Percentiles rank a stretch among this genome's conserved stretches.
phyloP scores from a whole-genome alignment of 176 grass and related monocot species.

The Tillandsia fasciculata region DNA sequence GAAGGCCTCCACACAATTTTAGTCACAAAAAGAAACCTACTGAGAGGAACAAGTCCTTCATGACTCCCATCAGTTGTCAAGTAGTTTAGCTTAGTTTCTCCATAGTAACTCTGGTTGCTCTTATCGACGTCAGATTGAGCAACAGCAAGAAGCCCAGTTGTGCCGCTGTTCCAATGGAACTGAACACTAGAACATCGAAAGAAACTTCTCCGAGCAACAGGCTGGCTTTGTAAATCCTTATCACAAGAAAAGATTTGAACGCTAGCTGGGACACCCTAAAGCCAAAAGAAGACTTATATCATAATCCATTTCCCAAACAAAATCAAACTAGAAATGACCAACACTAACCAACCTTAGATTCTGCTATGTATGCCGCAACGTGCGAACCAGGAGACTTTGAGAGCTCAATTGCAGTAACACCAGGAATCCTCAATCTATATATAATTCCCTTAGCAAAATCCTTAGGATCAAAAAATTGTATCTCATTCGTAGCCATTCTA shows the following conservation, averaged over 20 bases:
- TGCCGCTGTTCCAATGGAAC: slow-evolving; percentile 73
- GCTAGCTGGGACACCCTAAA: slow-evolving; percentile 67
- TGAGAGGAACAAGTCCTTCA: slow-evolving; percentile 83
- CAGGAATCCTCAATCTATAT: slow-evolving; percentile 54
- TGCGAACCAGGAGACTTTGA: slow-evolving; percentile 70
- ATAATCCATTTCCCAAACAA: slow-evolving; percentile 14
- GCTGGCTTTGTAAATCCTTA: slow-evolving; percentile 69
- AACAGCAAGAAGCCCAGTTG: slow-evolving; percentile 66
- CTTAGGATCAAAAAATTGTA: slow-evolving; percentile 80
- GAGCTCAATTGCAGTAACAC: slow-evolving; percentile 66
- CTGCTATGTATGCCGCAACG: slow-evolving; percentile 68
- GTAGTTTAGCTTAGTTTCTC: slow-evolving; percentile 93
- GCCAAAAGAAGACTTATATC: neutral
- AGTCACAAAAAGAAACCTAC: slow-evolving; percentile 34
- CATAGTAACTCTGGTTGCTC: slow-evolving; percentile 98
- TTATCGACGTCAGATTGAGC: slow-evolving; percentile 89
- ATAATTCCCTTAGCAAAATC: slow-evolving; percentile 70
- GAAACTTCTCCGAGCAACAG: slow-evolving; percentile 72
- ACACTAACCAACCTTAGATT: slow-evolving; percentile 52
- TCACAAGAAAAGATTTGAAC: slow-evolving; percentile 82
- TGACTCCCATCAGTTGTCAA: slow-evolving; percentile 79
- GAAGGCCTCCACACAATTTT: too few species aligned
- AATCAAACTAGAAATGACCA: neutral
- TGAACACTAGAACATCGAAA: slow-evolving; percentile 75
- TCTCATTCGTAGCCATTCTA: slow-evolving; percentile 76